Conservation (phyloP, 805 yeast genomes). For the Brettanomyces sp. region DNA sequence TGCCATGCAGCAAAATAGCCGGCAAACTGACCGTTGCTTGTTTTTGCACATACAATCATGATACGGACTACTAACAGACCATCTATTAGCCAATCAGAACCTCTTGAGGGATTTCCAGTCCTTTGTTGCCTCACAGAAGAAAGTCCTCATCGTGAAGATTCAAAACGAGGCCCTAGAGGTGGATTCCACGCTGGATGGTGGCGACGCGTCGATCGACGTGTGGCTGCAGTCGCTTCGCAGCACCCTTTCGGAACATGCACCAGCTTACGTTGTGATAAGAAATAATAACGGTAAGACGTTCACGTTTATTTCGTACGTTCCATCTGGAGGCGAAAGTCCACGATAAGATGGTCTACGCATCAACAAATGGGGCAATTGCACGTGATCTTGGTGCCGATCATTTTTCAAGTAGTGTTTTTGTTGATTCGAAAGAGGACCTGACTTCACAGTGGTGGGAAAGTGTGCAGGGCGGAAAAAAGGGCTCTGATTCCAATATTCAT, state of each 20-base stretch:
- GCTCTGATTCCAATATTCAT: slow-evolving; percentile 28
- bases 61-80: slow-evolving; percentile 8
- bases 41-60: too few species aligned
- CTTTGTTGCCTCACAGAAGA: slow-evolving; percentile 25
- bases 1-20: too few species aligned
- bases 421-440: slow-evolving; percentile 51
- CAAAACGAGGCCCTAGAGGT: slow-evolving; percentile 9
- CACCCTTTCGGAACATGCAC: slow-evolving; percentile 27
- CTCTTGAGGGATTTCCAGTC: slow-evolving; percentile 36
- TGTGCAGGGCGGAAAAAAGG: slow-evolving; percentile 25
- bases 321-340: slow-evolving; percentile 78
- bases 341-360: slow-evolving; percentile 88
- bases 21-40: too few species aligned
- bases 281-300: slow-evolving; percentile 20
- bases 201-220: slow-evolving; percentile 1
- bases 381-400: slow-evolving; percentile 59
- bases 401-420: slow-evolving; percentile 40
- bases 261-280: slow-evolving; percentile 43
- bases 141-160: slow-evolving; percentile 23
- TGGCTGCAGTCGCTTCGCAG: slow-evolving; percentile 29
- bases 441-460: slow-evolving; percentile 36
- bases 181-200: not conserved
- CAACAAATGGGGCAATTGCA: slow-evolving; percentile 69
- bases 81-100: slow-evolving; percentile 29
- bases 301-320: slow-evolving; percentile 74